These are phyloP conservation scores for Trametes polyzona DNA, from an alignment of 1,284 basidiomycete genomes.

Conservation along the genomic window DNA sequence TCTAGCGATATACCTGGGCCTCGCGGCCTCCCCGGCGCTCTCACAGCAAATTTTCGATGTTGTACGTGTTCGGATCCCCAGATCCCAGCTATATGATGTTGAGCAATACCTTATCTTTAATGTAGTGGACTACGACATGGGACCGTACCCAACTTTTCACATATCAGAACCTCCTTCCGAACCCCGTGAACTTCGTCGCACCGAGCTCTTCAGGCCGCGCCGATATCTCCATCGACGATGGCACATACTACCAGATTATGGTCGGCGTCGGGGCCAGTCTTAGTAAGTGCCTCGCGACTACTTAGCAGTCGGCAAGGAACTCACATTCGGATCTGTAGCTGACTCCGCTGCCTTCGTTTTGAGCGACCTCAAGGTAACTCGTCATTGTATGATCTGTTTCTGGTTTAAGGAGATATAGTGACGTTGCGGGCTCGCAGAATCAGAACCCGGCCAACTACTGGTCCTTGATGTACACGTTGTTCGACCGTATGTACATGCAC, in stretches of 20 bases:
- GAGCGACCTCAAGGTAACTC: slow-evolving; percentile 47
- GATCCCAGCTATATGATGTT: background rate
- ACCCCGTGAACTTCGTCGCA: slow-evolving; percentile 42
- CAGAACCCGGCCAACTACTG: slow-evolving; percentile 48
- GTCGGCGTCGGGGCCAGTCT: slow-evolving; percentile 52
- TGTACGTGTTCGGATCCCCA: slow-evolving; percentile 27
- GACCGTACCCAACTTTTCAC: slow-evolving; percentile 40
- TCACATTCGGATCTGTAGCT: slow-evolving; percentile 36
- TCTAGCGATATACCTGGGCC: background rate
- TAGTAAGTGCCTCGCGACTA: slow-evolving; percentile 37
- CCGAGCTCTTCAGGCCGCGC: slow-evolving; percentile 44
- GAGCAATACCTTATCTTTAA: background rate
- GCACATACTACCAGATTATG: slow-evolving; percentile 45
- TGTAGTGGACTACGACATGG: slow-evolving; percentile 44
- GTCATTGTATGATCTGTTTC: background rate
- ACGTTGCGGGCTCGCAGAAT: slow-evolving; percentile 27
- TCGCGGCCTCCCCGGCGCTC: slow-evolving; percentile 14
- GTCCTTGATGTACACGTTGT: slow-evolving; percentile 48
- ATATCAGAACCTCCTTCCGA: slow-evolving; percentile 34
- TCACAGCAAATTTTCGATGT: slow-evolving; percentile 42
- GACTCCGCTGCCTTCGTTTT: slow-evolving; percentile 54
- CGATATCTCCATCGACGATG: slow-evolving; percentile 49
- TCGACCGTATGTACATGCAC: slow-evolving; percentile 40
- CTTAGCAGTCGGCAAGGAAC: background rate
- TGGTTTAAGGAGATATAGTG: background rate